Evolutionary conservation across 176 grass and related monocot genomes (phyloP), one percentile per base, ranked within the genome.

Genomic region (Alopecurus myosuroides): DNA sequence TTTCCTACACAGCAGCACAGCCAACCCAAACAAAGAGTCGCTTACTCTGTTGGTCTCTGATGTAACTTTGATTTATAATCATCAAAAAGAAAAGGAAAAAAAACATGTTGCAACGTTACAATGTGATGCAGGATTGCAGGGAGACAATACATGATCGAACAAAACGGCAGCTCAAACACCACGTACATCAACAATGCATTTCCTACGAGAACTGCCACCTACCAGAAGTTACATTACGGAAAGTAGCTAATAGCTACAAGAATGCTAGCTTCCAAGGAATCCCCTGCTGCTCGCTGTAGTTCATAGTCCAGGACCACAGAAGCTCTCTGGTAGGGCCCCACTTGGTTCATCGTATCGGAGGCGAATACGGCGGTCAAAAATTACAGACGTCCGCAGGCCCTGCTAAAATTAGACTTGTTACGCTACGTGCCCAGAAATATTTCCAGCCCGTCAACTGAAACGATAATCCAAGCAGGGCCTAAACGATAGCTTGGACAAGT

Each of bases 311-410:
- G 31, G 29, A 50, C 39, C 70, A 58, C 14, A 68, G 30, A 37
- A 49, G 31, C 31, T 81, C 77, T 61, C 70, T 39, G 41, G 48
- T 85, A 51, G n/a, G n/a, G n/a, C n/a, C n/a, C n/a, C n/a, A n/a
- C n/a, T n/a, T n/a, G n/a, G n/a, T n/a, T n/a, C n/a, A n/a, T n/a
- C n/a, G n/a, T n/a, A n/a, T n/a, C n/a, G n/a, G n/a, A n/a, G n/a
- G n/a, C n/a, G n/a, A n/a, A n/a, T n/a, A n/a, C n/a, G n/a, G n/a
- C n/a, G n/a, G n/a, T n/a, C n/a, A n/a, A n/a, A n/a, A n/a, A n/a
- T n/a, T n/a, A n/a, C n/a, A n/a, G n/a, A n/a, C n/a, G n/a, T n/a
- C n/a, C n/a, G n/a, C n/a, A n/a, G n/a, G n/a, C n/a, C n/a, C n/a
- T n/a, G n/a, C n/a, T n/a, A n/a, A n/a, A n/a, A n/a, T n/a, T n/a